A percentile compares a stretch with the other conserved stretches of the same genome.
Evolutionary conservation across 2,329 filamentous ascomycete genomes (phyloP).

Genomic region (Beauveria australis): DNA sequence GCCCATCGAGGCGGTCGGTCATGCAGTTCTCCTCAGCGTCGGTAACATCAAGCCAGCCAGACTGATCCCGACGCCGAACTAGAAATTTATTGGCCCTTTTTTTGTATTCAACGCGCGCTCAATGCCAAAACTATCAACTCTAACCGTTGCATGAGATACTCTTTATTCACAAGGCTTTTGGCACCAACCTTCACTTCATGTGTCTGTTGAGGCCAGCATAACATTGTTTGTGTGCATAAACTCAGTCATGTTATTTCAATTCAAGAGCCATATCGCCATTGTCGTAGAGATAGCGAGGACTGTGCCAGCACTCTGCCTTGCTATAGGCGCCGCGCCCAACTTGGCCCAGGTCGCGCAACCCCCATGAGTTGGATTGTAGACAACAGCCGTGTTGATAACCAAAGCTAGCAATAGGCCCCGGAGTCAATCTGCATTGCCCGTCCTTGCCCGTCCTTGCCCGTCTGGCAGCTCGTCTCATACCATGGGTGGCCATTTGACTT

Average conservation of each 20-base stretch:
- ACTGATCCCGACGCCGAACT: too few relatives aligned
- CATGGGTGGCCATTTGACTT: neutral
- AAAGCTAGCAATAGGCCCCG: constrained; percentile 3
- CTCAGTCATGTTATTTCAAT: neutral
- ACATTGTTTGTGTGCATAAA: too few relatives aligned
- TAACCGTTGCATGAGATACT: too few relatives aligned
- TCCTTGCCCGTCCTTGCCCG: constrained; percentile 9
- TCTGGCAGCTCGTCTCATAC: constrained; percentile 12
- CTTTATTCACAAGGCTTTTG: too few relatives aligned
- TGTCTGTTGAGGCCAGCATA: too few relatives aligned
- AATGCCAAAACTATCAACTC: too few relatives aligned
- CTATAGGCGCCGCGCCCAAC: neutral
- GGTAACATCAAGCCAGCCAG: too few relatives aligned
- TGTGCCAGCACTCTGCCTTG: neutral
- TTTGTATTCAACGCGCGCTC: too few relatives aligned
- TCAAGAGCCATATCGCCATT: neutral
- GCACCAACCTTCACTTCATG: too few relatives aligned
- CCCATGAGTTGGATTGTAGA: neutral
- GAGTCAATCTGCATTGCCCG: constrained; percentile 9
- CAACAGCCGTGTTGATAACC: neutral
- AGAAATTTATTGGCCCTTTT: too few relatives aligned
- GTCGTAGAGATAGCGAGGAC: neutral
- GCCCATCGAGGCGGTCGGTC: too few relatives aligned
- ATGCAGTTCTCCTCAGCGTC: too few relatives aligned
- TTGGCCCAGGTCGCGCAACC: constrained; percentile 3